phyloP scores from a whole-genome alignment of 1,139 yeast genomes.

The Saccharomyces uvarum region DNA sequence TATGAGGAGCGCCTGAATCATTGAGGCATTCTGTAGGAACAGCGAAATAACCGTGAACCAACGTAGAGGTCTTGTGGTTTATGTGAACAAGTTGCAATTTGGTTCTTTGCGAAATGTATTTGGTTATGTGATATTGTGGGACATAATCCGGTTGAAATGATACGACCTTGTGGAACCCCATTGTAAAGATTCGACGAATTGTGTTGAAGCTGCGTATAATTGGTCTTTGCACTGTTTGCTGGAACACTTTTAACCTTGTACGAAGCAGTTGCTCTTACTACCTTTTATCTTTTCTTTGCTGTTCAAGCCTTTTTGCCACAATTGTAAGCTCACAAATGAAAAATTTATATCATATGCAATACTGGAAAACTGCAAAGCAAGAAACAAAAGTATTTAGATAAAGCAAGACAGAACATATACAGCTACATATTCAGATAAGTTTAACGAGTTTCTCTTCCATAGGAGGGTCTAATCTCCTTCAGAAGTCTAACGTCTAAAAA shows the following conservation, averaged over 20 bases:
- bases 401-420: not conserved
- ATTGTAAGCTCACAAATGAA: not conserved
- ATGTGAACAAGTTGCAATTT: constrained; percentile 76
- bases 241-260: not conserved
- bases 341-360: not conserved
- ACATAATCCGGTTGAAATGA: constrained; percentile 33
- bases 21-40: constrained; percentile 86
- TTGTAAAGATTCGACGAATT: constrained; percentile 5
- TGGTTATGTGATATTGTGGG: constrained; percentile 30
- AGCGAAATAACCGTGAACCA: constrained; percentile 88
- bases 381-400: not conserved
- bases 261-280: not conserved
- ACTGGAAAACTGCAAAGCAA: not conserved
- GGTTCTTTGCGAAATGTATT: constrained; percentile 43
- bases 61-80: constrained; percentile 69
- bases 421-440: constrained; percentile 11
- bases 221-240: not conserved
- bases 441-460: constrained; percentile 14
- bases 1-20: constrained; percentile 92
- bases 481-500: constrained; percentile 35
- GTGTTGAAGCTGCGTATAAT: constrained; percentile 4
- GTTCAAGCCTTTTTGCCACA: not conserved
- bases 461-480: constrained; percentile 13
- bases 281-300: not conserved
- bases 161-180: constrained; percentile 25